A percentile compares a stretch with the other conserved stretches of the same genome.
Conservation (phyloP, 116 monocot genomes). For the Phalaenopsis hybrid region DNA sequence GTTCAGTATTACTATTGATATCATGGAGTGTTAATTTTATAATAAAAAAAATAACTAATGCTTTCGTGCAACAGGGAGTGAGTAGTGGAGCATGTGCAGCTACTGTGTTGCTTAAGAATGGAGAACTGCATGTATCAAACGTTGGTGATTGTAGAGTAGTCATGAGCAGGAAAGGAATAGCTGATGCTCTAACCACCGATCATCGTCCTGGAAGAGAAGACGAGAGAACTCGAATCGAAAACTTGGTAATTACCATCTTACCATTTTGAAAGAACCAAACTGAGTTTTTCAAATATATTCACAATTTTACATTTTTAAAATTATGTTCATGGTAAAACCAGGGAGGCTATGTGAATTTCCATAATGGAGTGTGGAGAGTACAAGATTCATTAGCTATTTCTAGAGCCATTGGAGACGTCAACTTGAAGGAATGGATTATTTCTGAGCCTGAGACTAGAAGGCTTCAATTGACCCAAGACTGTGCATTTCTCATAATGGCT, state of each 20-base stretch:
- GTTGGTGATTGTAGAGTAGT: slow-evolving; percentile 74
- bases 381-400: slow-evolving; percentile 41
- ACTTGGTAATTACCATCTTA: neutral
- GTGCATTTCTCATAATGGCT: slow-evolving; percentile 35
- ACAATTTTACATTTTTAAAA: too few species aligned
- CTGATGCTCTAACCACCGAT: slow-evolving; percentile 50
- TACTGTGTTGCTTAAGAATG: slow-evolving; percentile 60
- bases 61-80: slow-evolving; percentile 26
- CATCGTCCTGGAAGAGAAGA: slow-evolving; percentile 26
- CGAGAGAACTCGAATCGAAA: neutral
- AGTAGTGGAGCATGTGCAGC: slow-evolving; percentile 66
- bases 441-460: slow-evolving; percentile 40
- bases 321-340: slow-evolving; percentile 1
- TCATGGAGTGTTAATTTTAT: neutral
- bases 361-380: slow-evolving; percentile 71
- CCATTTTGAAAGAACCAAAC: neutral
- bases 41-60: neutral
- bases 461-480: slow-evolving; percentile 21
- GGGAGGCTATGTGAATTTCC: slow-evolving; percentile 66
- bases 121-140: slow-evolving; percentile 53
- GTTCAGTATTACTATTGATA: neutral
- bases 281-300: too few species aligned
- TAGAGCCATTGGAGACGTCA: slow-evolving; percentile 35
- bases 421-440: slow-evolving; percentile 49
- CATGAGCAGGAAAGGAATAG: slow-evolving; percentile 36